Evolutionary conservation across 495 filamentous ascomycete species (phyloP), one percentile per base, ranked within the genome.

Genomic region (Daldinia grandis): DNA sequence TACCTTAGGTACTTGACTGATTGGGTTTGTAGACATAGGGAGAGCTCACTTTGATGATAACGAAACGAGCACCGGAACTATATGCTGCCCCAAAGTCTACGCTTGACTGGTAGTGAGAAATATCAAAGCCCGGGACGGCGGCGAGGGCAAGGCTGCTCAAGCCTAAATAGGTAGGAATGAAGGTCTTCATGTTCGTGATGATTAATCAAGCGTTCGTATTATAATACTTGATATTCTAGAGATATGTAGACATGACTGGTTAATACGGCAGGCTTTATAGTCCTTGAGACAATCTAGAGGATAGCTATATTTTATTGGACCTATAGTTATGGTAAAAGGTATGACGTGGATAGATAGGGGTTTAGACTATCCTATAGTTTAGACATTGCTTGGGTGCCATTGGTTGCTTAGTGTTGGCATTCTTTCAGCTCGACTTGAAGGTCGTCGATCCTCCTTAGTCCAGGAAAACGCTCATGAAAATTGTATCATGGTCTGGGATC

Each of bases 1-100:
- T n/a, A n/a, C n/a, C n/a, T n/a, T n/a, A n/a, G n/a, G n/a, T n/a
- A n/a, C n/a, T n/a, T n/a, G n/a, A n/a, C n/a, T n/a, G n/a, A n/a
- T n/a, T n/a, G n/a, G n/a, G 5, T 17, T 17, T 7, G 5, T 15
- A 8, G 14, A 40, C 10, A 17, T 40, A 40, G 5, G 4, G 6
- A n/a, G 17, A 9, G 31, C n/a, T 58, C 51, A 85, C 89, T 83
- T 91, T 91, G 81, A 91, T 89, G 47, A 90, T 89, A 68, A 89
- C 88, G 63, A 91, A 91, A 19, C 88, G 85, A n/a, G 87, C 86
- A 21, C 88, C 88, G 17, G 79, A 68, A 21, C 59, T 76, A 64
- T 90, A 88, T 2, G 88, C 88, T 17, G 74, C 78, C 0, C 76
- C 73, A 68, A 87, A 90, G 80, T 91, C 76, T 44, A 91, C 86